Base-by-base conservation (phyloP, 176 grass and related monocot genomes). In the Triticum dicoccoides region DNA sequence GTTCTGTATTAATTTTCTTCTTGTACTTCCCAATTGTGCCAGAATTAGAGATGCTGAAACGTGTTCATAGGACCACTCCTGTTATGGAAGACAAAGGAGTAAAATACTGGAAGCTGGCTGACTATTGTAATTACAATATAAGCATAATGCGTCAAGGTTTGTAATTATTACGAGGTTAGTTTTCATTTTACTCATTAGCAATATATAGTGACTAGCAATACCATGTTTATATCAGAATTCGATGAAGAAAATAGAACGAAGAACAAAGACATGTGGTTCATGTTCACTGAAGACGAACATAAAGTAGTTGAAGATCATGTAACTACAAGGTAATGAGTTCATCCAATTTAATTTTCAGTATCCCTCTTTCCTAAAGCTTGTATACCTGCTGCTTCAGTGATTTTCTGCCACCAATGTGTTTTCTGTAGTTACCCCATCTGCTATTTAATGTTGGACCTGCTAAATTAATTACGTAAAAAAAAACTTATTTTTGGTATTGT, bases 211-310 rank as follows among this genome's bases (percentile, higher is more conserved):
- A 83, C 33, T 62, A 59, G 11, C 54, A 65, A 77, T 86, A 78
- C 42, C 74, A 78, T 10, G 18, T 42, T 78, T 77, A 17, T 44
- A 30, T 56, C 84, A 90, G 84, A 83, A 34, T 64, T 86, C 86
- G 41, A 69, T 5, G 42, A 74, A 14, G 70, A 73, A 73, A 73
- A 73, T 74, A 27, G 51, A 72, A 6, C 54, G 66, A 76, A 35
- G 69, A 83, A 44, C 15, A 79, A 79, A 15, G 89, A 90, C 65
- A 90, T 83, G 42, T 90, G 89, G 89, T 87, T 87, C 71, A 83
- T 87, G 56, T 78, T 83, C 64, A 86, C 44, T 66, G 73, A 87
- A 73, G 84, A 83, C 32, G 80, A 90, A 73, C 65, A 90, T 42
- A 87, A 73, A 73, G 34, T 79, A 73, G 78, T 90, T 73, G 33